A percentile compares a stretch with the other conserved stretches of the same genome.
Evolutionary conservation across 1,139 yeast genomes (phyloP).

Genomic region (Hemisphaericaspora xylanilytica): DNA sequence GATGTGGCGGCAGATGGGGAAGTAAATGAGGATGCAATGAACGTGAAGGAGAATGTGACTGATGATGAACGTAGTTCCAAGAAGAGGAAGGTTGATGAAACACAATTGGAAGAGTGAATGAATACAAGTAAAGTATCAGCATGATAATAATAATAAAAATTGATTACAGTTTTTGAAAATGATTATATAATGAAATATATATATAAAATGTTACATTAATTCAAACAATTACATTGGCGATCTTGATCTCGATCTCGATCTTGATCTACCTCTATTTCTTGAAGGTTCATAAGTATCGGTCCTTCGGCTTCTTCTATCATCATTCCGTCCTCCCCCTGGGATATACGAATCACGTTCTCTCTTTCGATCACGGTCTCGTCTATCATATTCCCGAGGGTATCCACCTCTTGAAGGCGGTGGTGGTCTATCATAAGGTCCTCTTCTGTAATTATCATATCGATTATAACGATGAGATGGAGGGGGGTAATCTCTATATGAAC

Average conservation of each 20-base stretch:
- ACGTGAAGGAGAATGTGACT: no score
- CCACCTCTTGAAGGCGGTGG: conserved; percentile 7
- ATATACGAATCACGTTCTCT: conserved; percentile 16
- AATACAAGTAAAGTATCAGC: no score
- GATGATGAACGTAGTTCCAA: no score
- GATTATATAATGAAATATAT: no score
- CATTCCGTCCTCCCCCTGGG: conserved; percentile 7
- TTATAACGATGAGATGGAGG: conserved; percentile 10
- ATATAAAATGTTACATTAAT: no score
- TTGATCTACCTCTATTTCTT: conserved; percentile 14
- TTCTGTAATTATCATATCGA: conserved; percentile 10
- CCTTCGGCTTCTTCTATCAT: conserved; percentile 12
- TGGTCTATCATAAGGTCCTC: conserved; percentile 5
- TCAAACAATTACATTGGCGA: conserved; percentile 15
- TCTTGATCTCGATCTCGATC: conserved; percentile 16
- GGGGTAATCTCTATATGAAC: conserved; percentile 6
- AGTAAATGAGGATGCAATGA: conserved; percentile 9
- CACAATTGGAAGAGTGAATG: no score
- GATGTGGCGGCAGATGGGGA: no score
- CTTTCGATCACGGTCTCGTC: conserved; percentile 12
- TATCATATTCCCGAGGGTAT: conserved; percentile 8
- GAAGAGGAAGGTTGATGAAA: no score
- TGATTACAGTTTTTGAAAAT: no score
- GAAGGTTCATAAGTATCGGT: conserved; percentile 23
- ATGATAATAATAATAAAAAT: no score